These are phyloP conservation scores for Hawksworthiomyces lignivorus DNA, from an alignment of 2,329 filamentous ascomycete species.

Conservation along the genomic window DNA sequence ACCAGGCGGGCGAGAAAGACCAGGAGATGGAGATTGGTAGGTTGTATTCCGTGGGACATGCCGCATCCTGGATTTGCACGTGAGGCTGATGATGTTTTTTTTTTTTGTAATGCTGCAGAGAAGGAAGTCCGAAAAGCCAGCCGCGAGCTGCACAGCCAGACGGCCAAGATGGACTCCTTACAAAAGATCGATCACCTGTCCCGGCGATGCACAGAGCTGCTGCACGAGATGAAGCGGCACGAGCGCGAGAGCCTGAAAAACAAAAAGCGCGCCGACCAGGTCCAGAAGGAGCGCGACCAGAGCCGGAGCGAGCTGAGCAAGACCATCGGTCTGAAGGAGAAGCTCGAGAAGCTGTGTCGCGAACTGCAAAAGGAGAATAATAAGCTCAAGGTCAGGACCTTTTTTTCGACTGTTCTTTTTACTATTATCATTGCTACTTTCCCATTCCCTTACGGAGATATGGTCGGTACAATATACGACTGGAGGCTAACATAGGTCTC, in stretches of 20 bases:
- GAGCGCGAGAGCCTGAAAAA: conserved; percentile 93
- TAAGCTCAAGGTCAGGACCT: conserved; percentile 70
- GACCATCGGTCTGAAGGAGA: conserved; percentile 85
- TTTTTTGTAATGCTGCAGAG: too few relatives aligned
- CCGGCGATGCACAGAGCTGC: conserved; percentile 82
- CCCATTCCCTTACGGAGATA: too few relatives aligned
- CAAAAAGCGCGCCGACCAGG: conserved; percentile 85
- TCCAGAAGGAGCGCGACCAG: conserved; percentile 95
- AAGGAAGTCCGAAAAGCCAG: conserved; percentile 92
- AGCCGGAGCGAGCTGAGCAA: conserved; percentile 83
- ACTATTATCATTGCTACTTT: too few relatives aligned
- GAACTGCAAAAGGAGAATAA: conserved; percentile 97
- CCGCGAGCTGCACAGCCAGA: conserved; percentile 77
- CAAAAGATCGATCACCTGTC: conserved; percentile 86
- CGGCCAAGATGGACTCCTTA: conserved; percentile 86
- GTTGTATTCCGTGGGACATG: too few relatives aligned
- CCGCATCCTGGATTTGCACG: not conserved
- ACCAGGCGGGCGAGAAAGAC: conserved; percentile 88
- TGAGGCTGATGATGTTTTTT: not conserved
- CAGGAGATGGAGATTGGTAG: conserved; percentile 91
- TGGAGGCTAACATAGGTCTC: too few relatives aligned
- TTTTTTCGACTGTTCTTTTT: not conserved
- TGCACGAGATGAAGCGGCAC: conserved; percentile 90
- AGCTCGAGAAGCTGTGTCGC: conserved; percentile 89
- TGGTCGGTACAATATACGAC: too few relatives aligned